A percentile compares a stretch with the other conserved stretches of the same genome.
phyloP scores from a whole-genome alignment of 345 rosid species.

The Eucalyptus erythrocorys region DNA sequence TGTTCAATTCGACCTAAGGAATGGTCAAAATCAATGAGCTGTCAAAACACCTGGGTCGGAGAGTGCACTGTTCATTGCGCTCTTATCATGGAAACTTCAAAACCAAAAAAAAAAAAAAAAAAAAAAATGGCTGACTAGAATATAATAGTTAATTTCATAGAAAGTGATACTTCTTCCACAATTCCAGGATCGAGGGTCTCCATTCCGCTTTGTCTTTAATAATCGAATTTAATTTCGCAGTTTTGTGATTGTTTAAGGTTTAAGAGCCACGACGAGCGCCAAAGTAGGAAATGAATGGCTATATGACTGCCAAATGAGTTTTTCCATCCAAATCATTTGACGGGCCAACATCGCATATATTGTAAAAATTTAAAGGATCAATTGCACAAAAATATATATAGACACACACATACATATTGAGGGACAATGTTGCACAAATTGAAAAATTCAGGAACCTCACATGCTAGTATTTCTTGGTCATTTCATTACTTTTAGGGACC shows the following conservation, averaged over 20 bases:
- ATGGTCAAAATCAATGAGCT: neutral
- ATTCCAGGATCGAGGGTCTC: neutral
- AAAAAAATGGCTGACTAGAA: neutral
- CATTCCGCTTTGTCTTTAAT: neutral
- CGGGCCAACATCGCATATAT: neutral
- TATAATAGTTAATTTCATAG: neutral
- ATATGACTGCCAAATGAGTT: neutral
- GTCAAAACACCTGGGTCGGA: neutral
- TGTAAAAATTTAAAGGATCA: neutral
- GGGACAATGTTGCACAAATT: neutral
- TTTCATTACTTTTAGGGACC: neutral
- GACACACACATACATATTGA: neutral
- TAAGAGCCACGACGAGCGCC: neutral
- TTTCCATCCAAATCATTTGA: neutral
- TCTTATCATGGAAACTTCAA: neutral
- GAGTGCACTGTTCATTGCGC: neutral
- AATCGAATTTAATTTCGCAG: neutral
- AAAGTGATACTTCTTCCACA: neutral
- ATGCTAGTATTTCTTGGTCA: neutral
- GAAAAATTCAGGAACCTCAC: neutral
- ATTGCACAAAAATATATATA: rapidly evolving
- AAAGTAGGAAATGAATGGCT: neutral
- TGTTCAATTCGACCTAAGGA: neutral
- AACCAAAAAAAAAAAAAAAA: neutral
- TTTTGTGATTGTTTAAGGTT: neutral